Evolutionary conservation across 2,329 filamentous ascomycete species (phyloP).

Genomic region (Helicocarpus griseus): DNA sequence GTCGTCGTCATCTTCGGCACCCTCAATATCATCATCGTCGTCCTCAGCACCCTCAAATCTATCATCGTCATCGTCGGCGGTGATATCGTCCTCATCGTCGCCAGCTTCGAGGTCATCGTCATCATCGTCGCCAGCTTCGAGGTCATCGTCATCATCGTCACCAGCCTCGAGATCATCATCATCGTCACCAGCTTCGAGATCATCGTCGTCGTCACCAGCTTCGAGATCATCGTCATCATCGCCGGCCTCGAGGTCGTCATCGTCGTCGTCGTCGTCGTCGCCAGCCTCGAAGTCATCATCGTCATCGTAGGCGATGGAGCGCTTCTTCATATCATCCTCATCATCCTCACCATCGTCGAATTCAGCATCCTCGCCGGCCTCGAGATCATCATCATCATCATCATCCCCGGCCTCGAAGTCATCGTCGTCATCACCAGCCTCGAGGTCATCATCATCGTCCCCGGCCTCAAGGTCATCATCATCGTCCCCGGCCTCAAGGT

Average conservation of each 20-base stretch:
- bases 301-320: background rate
- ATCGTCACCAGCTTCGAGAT: background rate
- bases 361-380: background rate
- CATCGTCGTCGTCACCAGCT: background rate
- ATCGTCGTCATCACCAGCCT: background rate
- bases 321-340: background rate
- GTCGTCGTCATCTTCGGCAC: slow-evolving; percentile 1
- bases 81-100: background rate
- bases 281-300: background rate
- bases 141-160: background rate
- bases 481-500: background rate
- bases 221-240: background rate
- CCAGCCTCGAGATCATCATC: background rate
- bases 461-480: background rate
- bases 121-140: background rate
- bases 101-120: background rate
- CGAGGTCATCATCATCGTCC: background rate
- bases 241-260: background rate
- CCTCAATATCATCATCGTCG: too few species aligned
- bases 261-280: background rate
- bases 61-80: background rate
- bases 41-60: too few species aligned
- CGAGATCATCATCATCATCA: slow-evolving; percentile 1
- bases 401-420: background rate
- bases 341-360: background rate